Conservation (phyloP, 352 stramenopile genomes). For the Pythium dissimile region DNA sequence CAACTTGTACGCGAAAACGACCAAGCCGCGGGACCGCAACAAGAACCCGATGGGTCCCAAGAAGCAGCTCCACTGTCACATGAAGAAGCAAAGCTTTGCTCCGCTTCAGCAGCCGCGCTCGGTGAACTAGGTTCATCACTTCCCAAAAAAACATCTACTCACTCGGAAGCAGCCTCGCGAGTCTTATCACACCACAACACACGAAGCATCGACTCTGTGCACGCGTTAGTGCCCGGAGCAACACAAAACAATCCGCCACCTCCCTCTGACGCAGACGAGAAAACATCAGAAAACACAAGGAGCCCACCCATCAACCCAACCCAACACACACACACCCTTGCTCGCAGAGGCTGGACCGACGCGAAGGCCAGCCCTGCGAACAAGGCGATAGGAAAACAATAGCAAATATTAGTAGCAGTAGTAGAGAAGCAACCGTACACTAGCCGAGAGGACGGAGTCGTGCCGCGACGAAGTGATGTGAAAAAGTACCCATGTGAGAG, state of each 20-base stretch:
- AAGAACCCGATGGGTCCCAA: slow-evolving; percentile 31
- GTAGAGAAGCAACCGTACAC: slow-evolving; percentile 20
- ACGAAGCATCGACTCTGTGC: slow-evolving; percentile 21
- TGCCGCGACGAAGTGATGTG: slow-evolving; percentile 22
- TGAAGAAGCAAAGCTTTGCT: slow-evolving; percentile 45
- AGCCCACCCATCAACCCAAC: slow-evolving; percentile 2
- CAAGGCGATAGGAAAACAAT: slow-evolving; percentile 15
- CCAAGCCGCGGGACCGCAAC: slow-evolving; percentile 38
- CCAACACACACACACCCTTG: background rate
- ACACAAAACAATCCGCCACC: slow-evolving; percentile 2
- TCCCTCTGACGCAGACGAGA: slow-evolving; percentile 16
- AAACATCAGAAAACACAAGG: slow-evolving; percentile 16
- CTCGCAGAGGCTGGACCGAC: background rate
- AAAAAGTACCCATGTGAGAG: slow-evolving; percentile 20
- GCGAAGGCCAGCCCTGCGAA: background rate
- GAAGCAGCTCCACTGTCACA: slow-evolving; percentile 39
- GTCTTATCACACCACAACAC: slow-evolving; percentile 23
- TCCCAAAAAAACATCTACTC: background rate
- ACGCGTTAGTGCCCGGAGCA: slow-evolving; percentile 12
- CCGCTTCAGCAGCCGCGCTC: slow-evolving; percentile 65
- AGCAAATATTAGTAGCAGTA: slow-evolving; percentile 22
- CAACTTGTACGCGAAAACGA: slow-evolving; percentile 48
- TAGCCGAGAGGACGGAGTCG: slow-evolving; percentile 25
- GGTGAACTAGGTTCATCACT: slow-evolving; percentile 37
- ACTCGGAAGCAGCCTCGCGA: slow-evolving; percentile 15